These are phyloP conservation scores for Linnemannia hyalina DNA, from an alignment of 192 early-diverging fungal species.

Conservation along the genomic window DNA sequence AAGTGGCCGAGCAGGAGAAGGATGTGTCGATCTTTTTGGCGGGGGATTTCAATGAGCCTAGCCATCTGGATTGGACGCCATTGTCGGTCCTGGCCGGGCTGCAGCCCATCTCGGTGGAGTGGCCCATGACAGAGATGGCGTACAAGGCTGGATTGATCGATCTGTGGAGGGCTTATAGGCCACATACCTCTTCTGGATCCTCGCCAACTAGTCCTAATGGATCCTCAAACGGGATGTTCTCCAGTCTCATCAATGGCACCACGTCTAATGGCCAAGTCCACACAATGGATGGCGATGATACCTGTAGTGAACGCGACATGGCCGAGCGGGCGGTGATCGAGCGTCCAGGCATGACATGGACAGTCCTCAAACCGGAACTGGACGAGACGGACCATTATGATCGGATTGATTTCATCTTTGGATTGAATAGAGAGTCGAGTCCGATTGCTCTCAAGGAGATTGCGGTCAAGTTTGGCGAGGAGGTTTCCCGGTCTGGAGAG, in stretches of 20 bases:
- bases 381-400: constrained; percentile 44
- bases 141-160: constrained; percentile 55
- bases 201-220: constrained; percentile 7
- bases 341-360: constrained; percentile 44
- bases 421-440: constrained; percentile 41
- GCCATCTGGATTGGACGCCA: constrained; percentile 57
- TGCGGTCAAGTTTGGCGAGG: constrained; percentile 45
- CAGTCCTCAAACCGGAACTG: constrained; percentile 14
- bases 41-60: constrained; percentile 59
- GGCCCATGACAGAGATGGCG: constrained; percentile 39
- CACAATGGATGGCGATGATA: background rate
- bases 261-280: background rate
- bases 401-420: constrained; percentile 52
- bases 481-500: constrained; percentile 25
- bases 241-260: background rate
- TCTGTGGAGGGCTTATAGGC: constrained; percentile 43
- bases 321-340: constrained; percentile 34
- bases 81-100: constrained; percentile 41
- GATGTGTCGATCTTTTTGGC: constrained; percentile 54
- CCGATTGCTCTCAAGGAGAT: constrained; percentile 54
- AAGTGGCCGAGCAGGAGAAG: constrained; percentile 32
- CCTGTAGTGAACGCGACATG: background rate
- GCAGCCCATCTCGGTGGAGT: constrained; percentile 47
- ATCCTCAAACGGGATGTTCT: background rate
- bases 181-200: background rate